Evolutionary conservation across 2,329 filamentous ascomycete genomes (phyloP), one percentile per base, ranked within the genome.

Genomic region (Penicillium sp.): DNA sequence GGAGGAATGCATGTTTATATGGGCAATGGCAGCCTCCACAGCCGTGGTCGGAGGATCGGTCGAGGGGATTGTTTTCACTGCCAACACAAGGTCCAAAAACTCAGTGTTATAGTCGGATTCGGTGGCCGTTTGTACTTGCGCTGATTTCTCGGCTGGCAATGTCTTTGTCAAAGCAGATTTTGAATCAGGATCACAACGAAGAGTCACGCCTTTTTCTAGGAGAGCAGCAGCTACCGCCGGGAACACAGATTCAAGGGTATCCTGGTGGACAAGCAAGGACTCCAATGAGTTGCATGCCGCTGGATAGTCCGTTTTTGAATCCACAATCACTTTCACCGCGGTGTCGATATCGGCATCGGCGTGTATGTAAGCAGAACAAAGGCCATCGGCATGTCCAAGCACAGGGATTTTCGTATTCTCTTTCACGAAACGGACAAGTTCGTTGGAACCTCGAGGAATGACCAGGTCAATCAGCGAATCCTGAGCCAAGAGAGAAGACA

Each of bases 251-350:
- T 76, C 71, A 3, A 96, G 80, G 0, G 87, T 88, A 17, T 84
- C 77, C 60, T 90, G 82, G 67, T 97, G 88, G 5, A 97, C 89
- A 19, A 99, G 85, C 10, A 99, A 83, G 1, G 92, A 95, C 78
- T 99, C 94, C n/a, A 93, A 78, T 42, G 89, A 87, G 78, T 99
- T 99, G 81, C 94, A 99, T 15, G 93, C 94, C 38, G 94, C 94
- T 1, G 93, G 91, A 71, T 99, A 99, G 75, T 89, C 90, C 27
- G 90, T 92, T 78, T 99, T 99, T 47, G 93, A 89, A 77, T 99
- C 94, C 54, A 96, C 81, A 48, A 97, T 80, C 54, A 96, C 89
- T 61, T 86, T 85, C 21, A 84, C 83, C 13, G 91, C 90, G 77
- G 90, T 88, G 43, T 82, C 78, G 40, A 81, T 76, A 67, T 95